Conservation (phyloP, 495 filamentous ascomycete genomes). For the Xylaria intraflava region DNA sequence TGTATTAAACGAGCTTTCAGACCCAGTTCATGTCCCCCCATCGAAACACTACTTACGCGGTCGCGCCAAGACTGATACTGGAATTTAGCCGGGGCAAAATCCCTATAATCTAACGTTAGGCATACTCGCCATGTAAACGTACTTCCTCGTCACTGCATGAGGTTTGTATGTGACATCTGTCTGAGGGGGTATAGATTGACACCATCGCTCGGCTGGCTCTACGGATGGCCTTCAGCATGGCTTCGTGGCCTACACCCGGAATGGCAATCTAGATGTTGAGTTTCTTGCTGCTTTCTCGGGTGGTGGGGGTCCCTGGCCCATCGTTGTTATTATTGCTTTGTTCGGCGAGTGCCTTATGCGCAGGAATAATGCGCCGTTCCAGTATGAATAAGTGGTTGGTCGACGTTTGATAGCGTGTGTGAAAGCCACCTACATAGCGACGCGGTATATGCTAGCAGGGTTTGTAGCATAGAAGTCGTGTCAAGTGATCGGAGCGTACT, state of each 20-base stretch:
- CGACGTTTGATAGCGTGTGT: neutral
- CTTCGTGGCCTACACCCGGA: constrained; percentile 82
- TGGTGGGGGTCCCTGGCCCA: neutral
- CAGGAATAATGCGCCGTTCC: neutral
- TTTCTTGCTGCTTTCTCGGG: neutral
- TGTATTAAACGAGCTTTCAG: constrained; percentile 58
- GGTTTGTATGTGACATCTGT: neutral
- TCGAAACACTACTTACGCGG: constrained; percentile 54
- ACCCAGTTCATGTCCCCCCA: constrained; percentile 54
- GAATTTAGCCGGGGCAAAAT: constrained; percentile 82
- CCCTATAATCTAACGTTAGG: constrained; percentile 73
- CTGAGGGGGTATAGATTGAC: neutral
- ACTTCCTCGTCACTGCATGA: constrained; percentile 68
- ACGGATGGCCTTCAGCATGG: constrained; percentile 73
- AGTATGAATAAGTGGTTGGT: neutral
- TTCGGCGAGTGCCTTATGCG: neutral
- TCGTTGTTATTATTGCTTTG: neutral
- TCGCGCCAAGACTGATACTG: constrained; percentile 58
- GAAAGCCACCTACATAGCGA: neutral
- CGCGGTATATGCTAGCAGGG: neutral
- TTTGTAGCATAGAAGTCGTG: neutral
- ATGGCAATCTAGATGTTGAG: constrained; percentile 40
- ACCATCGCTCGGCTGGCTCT: constrained; percentile 22
- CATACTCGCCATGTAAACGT: constrained; percentile 82
- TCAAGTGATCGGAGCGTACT: too few species aligned